These are phyloP conservation scores for Lycium ferocissimum DNA, from an alignment of 257 asterid species.

Conservation along the genomic window DNA sequence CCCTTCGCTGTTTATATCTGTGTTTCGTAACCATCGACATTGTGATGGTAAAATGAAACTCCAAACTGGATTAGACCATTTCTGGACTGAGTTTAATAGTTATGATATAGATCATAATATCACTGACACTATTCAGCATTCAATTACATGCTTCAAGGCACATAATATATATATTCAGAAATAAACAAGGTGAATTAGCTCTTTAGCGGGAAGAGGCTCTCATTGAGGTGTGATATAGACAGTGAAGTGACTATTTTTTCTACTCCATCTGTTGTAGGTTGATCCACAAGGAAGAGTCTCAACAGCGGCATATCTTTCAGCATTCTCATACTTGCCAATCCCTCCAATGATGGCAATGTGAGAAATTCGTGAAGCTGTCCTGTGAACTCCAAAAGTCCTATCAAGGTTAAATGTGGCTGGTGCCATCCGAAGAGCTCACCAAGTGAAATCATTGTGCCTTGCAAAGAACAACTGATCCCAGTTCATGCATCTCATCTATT, in stretches of 20 bases:
- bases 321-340: constrained; percentile 73
- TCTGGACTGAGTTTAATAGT: background rate
- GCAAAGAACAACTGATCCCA: constrained; percentile 68
- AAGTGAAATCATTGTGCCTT: constrained; percentile 80
- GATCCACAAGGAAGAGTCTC: constrained; percentile 75
- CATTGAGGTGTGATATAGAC: constrained; percentile 62
- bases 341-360: constrained; percentile 83
- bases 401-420: constrained; percentile 71
- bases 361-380: constrained; percentile 80
- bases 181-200: background rate
- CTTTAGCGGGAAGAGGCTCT: background rate
- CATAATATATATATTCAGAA: background rate
- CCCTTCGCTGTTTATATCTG: too few species aligned
- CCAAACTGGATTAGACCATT: background rate
- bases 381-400: constrained; percentile 74
- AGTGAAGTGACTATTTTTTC: constrained; percentile 85
- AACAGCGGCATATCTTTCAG: constrained; percentile 69
- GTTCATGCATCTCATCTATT: constrained; percentile 75
- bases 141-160: constrained; percentile 8
- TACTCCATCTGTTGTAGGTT: constrained; percentile 76
- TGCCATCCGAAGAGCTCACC: constrained; percentile 81
- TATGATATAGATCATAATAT: constrained; percentile 9
- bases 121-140: background rate
- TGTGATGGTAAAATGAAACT: constrained; percentile 17
- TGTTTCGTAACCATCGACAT: background rate